Base-by-base conservation (phyloP, 1,284 basidiomycete species). In the Pterulicium gracile region DNA sequence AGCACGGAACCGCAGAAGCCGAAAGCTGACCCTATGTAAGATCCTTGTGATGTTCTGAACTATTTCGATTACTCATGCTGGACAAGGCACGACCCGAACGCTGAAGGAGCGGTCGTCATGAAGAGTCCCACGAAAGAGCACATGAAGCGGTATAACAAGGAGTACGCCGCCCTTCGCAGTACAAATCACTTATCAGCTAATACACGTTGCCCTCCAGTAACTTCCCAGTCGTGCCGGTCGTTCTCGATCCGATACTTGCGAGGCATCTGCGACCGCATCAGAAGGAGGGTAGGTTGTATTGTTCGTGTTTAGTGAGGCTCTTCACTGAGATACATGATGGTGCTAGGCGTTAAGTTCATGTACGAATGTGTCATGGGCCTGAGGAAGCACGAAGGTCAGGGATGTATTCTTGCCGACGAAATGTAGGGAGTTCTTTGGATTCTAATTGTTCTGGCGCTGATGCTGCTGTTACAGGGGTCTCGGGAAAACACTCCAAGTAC, bases 361-460 rank as follows among this genome's bases (percentile, higher is more conserved):
- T 99, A 99, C 61, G 90, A 95, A 60, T 89, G 87, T 54, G 88
- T 95, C 17, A 97, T 97, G 90, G 94, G 94, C 4, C 71, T 98
- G 61, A 76, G 88, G 23, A 87, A 83, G 55, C 84, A 89, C 50
- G 88, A 93, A 60, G 84, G 85, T 4, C 76, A 90, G 54, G 96
- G 96, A 1, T 95, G 90, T 56, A 98, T 99, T 51, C 73, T 99
- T 21, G 96, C 95, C 1, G 96, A 99, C 62, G 95, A 98, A 58
- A 95, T 96, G 89, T 88, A n/a, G n/a, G n/a, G 78, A 78, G 81
- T 24, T n/a, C 32, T 14, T 47, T 50, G 24, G 24, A 24, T 24
- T 35, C 18, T 44, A 40, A 17, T n/a, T 32, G 27, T 32, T 7
- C n/a, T n/a, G 50, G 53, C 40, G 49, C 42, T 51, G 46, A 46